Base-by-base conservation (phyloP, 352 stramenopile genomes). In the Globisporangium lucens region DNA sequence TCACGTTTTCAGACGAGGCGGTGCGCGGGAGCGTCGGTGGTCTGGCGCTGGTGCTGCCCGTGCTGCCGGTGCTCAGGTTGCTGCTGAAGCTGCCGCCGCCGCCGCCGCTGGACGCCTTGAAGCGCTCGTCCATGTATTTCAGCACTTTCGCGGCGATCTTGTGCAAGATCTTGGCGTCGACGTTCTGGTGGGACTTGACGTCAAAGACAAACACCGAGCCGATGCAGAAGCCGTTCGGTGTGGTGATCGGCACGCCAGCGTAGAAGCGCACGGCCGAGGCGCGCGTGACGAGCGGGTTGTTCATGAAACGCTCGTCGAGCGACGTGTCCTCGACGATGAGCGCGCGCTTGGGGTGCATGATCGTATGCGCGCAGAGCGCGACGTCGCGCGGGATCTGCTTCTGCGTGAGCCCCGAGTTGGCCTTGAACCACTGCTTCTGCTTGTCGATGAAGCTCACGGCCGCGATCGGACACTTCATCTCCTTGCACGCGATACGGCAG, bases 381-480 rank as follows among this genome's bases (percentile, higher is more conserved):
- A 94, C 87, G 63, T 93, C 84, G 24, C 87, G 84, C 66, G 87
- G 87, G 68, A 94, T 93, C 76, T 92, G 83, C 49, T 87, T 87
- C 69, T 94, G 87, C 66, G 87, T 93, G 66, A 94, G 76, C 13
- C 87, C 87, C 63, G 73, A 85, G 75, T 93, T 94, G 64, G 87
- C 87, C 73, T 94, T 94, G 73, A 94, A 94, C 87, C 87, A 94
- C 77, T 94, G 84, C 70, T 89, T 90, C 62, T 91, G 79, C 67
- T 91, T 90, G 77, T 95, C 87, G 63, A 95, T 89, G 70, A 95
- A 93, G 71, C 77, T 89, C 51, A 94, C 83, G 56, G 87, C 87
- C n/a, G 87, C 83, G 65, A 94, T 94, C 59, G 87, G 87, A 53
- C 87, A 93, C 80, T 94, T 93, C 87, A 94, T 93, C 70, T 93